A percentile compares a stretch with the other conserved stretches of the same genome.
phyloP scores from a whole-genome alignment of 1,139 yeast species.

The Pichia kudriavzevii region DNA sequence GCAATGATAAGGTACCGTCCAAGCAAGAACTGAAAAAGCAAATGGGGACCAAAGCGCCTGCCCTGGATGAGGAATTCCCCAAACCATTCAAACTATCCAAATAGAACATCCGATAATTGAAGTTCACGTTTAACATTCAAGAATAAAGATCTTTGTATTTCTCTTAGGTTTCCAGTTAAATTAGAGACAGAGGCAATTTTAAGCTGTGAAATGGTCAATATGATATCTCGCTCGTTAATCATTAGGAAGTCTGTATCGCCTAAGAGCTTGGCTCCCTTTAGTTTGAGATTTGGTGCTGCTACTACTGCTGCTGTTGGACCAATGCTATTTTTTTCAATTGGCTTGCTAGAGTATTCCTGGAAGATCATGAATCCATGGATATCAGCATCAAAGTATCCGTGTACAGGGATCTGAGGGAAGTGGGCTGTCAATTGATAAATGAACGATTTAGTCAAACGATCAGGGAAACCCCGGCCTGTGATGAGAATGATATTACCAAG shows the following conservation, averaged over 20 bases:
- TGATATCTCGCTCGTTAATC: constrained; percentile 4
- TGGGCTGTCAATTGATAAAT: constrained; percentile 39
- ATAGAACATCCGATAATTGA: constrained; percentile 5
- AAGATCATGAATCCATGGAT: constrained; percentile 63
- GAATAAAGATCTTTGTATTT: constrained; percentile 10
- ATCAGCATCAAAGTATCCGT: constrained; percentile 51
- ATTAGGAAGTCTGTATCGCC: constrained; percentile 1
- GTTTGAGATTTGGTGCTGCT: constrained; percentile 1
- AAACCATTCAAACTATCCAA: background rate
- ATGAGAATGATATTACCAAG: constrained; percentile 30
- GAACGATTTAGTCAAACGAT: constrained; percentile 54
- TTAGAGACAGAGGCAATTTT: no score
- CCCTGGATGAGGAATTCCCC: no score
- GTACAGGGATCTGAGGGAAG: constrained; percentile 36
- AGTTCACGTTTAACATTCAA: constrained; percentile 10
- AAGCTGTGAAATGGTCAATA: constrained; percentile 4
- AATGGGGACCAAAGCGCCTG: no score
- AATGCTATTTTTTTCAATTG: background rate
- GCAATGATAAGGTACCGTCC: no score
- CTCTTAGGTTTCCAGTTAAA: no score
- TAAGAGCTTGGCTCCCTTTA: constrained; percentile 7
- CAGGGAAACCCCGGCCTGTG: constrained; percentile 72
- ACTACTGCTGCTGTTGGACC: no score
- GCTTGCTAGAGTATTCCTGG: constrained; percentile 30
- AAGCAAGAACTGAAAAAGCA: no score